A percentile compares a stretch with the other conserved stretches of the same genome.
These are phyloP conservation scores for Papiliotrema fonsecae DNA, from an alignment of 1,284 basidiomycete genomes.

Conservation along the genomic window DNA sequence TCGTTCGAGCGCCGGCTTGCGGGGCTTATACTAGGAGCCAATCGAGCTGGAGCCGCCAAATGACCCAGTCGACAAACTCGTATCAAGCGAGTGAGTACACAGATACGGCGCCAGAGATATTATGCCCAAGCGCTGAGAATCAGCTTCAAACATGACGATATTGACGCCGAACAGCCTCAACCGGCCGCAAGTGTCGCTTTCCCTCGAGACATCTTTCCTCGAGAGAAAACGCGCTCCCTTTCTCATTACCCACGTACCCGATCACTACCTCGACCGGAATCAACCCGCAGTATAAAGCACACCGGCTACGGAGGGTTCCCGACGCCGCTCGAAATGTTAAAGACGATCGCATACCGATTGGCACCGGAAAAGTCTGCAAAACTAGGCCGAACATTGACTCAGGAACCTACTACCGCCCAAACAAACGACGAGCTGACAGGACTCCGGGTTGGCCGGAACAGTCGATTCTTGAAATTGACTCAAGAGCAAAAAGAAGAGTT, in stretches of 20 bases:
- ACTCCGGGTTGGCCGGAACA: slow-evolving; percentile 72
- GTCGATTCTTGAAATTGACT: slow-evolving; percentile 73
- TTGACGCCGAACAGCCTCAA: slow-evolving; percentile 18
- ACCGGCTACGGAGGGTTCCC: slow-evolving; percentile 81
- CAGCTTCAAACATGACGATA: slow-evolving; percentile 30
- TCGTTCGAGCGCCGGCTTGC: no score
- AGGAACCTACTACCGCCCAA: slow-evolving; percentile 67
- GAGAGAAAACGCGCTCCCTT: slow-evolving; percentile 30
- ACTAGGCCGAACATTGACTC: slow-evolving; percentile 62
- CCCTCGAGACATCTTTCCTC: no score
- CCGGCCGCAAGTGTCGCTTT: slow-evolving; percentile 21
- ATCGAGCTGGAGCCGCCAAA: no score
- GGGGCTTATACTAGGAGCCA: no score
- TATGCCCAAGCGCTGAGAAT: slow-evolving; percentile 35
- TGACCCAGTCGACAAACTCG: no score
- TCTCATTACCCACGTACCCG: slow-evolving; percentile 37
- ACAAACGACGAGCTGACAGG: slow-evolving; percentile 57
- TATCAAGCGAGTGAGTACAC: no score
- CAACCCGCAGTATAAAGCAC: slow-evolving; percentile 24
- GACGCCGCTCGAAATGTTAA: slow-evolving; percentile 62
- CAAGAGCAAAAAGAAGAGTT: slow-evolving; percentile 83
- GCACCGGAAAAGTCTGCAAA: slow-evolving; percentile 58
- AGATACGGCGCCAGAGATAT: no score
- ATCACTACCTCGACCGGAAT: slow-evolving; percentile 37
- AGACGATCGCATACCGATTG: slow-evolving; percentile 51